phyloP scores from a whole-genome alignment of 176 grass and related monocot species.

The Poa annua region DNA sequence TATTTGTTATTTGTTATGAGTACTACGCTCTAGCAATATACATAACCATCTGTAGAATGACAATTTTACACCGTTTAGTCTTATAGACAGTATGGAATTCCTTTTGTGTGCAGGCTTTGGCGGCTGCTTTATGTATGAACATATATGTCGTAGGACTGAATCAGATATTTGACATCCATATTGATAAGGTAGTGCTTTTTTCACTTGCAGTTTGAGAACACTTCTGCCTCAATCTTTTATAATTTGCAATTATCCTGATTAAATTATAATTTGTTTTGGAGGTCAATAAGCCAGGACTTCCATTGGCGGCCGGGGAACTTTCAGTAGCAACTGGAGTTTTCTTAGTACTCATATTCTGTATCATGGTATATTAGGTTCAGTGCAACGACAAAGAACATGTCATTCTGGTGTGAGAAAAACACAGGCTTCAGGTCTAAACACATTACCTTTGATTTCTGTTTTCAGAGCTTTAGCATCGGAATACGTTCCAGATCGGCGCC shows the following conservation, averaged over 20 bases:
- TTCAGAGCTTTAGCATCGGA: constrained; percentile 79
- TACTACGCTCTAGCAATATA: background rate
- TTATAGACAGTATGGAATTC: background rate
- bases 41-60: background rate
- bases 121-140: constrained; percentile 80
- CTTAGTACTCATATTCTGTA: constrained; percentile 50
- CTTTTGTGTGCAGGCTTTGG: constrained; percentile 54
- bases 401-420: background rate
- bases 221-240: background rate
- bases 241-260: background rate
- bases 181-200: constrained; percentile 62
- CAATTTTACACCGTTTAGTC: background rate
- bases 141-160: constrained; percentile 87
- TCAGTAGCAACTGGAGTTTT: constrained; percentile 56
- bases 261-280: constrained; percentile 36
- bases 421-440: constrained; percentile 2
- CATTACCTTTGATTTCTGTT: constrained; percentile 12
- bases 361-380: constrained; percentile 61
- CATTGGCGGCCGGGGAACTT: constrained; percentile 77
- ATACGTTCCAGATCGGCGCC: constrained; percentile 59
- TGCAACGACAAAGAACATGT: background rate
- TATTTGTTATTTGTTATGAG: background rate
- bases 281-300: constrained; percentile 83
- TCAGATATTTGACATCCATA: constrained; percentile 80
- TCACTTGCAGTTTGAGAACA: background rate